Percentiles rank a stretch among this genome's conserved stretches.
These are phyloP conservation scores for Barnettozyma pratensis DNA, from an alignment of 805 yeast genomes.

Conservation along the genomic window DNA sequence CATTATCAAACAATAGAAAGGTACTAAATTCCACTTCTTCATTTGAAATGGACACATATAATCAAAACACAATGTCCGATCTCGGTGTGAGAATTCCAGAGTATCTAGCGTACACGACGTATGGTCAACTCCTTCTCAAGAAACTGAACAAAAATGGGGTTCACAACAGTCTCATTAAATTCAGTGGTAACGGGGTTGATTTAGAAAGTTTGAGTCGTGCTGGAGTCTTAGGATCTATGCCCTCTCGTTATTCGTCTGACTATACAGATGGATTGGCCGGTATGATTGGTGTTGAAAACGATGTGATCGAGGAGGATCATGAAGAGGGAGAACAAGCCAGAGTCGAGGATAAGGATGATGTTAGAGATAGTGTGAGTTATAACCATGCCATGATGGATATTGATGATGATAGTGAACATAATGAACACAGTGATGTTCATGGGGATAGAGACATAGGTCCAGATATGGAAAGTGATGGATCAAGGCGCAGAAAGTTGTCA, in stretches of 20 bases:
- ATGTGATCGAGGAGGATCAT: background rate
- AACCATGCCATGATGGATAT: slow-evolving; percentile 14
- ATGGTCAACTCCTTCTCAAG: background rate
- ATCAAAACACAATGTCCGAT: no score
- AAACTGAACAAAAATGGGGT: background rate
- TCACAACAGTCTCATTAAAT: background rate
- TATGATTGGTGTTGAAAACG: background rate
- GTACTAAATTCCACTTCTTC: no score
- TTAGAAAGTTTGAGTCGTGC: background rate
- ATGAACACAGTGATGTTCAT: slow-evolving; percentile 9
- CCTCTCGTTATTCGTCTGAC: background rate
- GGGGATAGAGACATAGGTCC: slow-evolving; percentile 4
- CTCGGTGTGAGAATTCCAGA: background rate
- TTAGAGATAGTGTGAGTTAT: slow-evolving; percentile 4
- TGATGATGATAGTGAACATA: slow-evolving; percentile 13
- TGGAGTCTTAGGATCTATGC: slow-evolving; percentile 2
- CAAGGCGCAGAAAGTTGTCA: background rate
- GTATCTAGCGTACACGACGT: slow-evolving; percentile 2
- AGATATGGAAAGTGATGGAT: background rate
- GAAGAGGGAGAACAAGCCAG: background rate
- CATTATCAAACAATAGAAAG: no score
- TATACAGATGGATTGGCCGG: background rate
- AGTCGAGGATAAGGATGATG: background rate
- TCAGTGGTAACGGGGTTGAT: background rate
- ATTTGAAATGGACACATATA: no score